Percentiles rank a stretch among this genome's conserved stretches.
These are phyloP conservation scores for Arachnomyces sp. DNA, from an alignment of 2,329 filamentous ascomycete genomes.

Conservation along the genomic window DNA sequence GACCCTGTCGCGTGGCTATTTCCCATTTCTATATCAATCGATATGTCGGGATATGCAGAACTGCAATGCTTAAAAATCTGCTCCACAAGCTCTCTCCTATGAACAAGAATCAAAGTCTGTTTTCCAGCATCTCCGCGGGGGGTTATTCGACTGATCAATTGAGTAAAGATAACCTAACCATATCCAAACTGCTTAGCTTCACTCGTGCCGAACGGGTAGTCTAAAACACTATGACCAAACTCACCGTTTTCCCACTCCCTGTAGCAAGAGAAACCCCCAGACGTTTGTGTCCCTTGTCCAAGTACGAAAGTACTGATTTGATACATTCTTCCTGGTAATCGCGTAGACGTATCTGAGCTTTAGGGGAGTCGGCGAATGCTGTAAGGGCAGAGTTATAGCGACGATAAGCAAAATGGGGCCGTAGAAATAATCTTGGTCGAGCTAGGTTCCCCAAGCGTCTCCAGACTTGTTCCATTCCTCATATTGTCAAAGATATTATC, in stretches of 20 bases:
- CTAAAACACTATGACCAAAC: constrained; percentile 16
- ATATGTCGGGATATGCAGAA: constrained; percentile 69
- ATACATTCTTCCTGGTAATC: constrained; percentile 91
- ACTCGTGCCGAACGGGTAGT: background rate
- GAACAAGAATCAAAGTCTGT: constrained; percentile 84
- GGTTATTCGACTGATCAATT: constrained; percentile 72
- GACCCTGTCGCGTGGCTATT: constrained; percentile 64
- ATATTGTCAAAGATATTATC: constrained; percentile 3
- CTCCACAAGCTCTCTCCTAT: constrained; percentile 87
- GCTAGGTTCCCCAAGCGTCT: constrained; percentile 22
- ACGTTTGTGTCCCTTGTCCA: constrained; percentile 65
- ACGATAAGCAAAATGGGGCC: background rate
- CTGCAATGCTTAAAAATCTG: constrained; percentile 84
- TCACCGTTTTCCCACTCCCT: constrained; percentile 78
- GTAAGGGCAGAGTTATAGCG: constrained; percentile 19
- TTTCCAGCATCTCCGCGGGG: constrained; percentile 51
- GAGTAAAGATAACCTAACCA: constrained; percentile 84
- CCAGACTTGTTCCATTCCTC: constrained; percentile 17
- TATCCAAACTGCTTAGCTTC: constrained; percentile 6
- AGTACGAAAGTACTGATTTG: constrained; percentile 63
- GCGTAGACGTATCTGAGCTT: constrained; percentile 54
- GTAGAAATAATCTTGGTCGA: background rate
- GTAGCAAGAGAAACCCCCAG: constrained; percentile 81
- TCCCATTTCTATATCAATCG: constrained; percentile 88
- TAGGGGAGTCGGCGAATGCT: constrained; percentile 9